Evolutionary conservation across 305 asterid genomes (phyloP).

Genomic region (Fraxinus xanthoxyloides): DNA sequence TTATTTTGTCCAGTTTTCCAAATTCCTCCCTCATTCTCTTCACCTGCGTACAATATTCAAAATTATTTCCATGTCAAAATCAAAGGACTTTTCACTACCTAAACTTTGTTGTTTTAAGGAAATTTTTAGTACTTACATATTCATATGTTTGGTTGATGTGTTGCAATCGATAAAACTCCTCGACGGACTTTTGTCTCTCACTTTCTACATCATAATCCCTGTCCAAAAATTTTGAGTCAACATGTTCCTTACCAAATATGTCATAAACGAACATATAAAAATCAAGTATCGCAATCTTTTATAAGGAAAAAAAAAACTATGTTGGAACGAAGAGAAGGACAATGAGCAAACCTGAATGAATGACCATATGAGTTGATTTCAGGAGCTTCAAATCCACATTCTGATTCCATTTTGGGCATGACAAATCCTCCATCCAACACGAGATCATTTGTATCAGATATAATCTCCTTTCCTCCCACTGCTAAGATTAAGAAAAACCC

Average conservation of each 20-base stretch:
- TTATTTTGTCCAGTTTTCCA: constrained; percentile 50
- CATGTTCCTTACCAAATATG: not conserved
- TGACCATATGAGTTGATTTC: constrained; percentile 64
- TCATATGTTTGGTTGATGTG: constrained; percentile 69
- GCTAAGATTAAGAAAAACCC: not conserved
- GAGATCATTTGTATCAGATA: constrained; percentile 31
- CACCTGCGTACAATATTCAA: constrained; percentile 39
- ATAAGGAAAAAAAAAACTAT: not conserved
- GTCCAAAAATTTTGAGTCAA: not conserved
- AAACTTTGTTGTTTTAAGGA: too few relatives aligned
- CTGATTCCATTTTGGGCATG: constrained; percentile 29
- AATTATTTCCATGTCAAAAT: not conserved
- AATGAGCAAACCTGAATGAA: constrained; percentile 39
- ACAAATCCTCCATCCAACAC: constrained; percentile 52
- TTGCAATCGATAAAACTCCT: constrained; percentile 65
- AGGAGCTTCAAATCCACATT: constrained; percentile 50
- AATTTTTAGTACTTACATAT: too few relatives aligned
- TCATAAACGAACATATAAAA: not conserved
- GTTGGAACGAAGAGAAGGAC: not conserved
- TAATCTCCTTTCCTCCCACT: constrained; percentile 36
- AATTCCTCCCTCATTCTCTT: constrained; percentile 60
- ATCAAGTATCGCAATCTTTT: not conserved
- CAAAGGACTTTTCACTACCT: not conserved
- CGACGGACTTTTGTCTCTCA: constrained; percentile 67
- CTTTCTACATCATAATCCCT: constrained; percentile 65